These are phyloP conservation scores for Nakataea oryzae DNA, from an alignment of 2,329 filamentous ascomycete genomes.

Conservation along the genomic window DNA sequence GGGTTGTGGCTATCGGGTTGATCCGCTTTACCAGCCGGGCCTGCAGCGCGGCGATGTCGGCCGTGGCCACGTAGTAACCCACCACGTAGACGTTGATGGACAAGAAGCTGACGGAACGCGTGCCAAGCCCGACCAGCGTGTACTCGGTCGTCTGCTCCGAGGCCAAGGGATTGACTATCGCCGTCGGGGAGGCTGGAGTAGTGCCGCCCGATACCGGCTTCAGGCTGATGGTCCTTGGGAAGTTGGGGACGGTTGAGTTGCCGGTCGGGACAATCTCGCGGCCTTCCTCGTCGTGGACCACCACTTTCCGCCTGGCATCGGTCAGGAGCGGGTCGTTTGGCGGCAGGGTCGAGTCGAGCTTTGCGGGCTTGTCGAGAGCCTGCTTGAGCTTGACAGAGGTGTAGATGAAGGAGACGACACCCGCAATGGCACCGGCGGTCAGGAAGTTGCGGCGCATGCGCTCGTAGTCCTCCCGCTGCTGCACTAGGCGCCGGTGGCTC, in stretches of 20 bases:
- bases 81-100: constrained; percentile 90
- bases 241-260: constrained; percentile 67
- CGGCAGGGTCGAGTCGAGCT: constrained; percentile 31
- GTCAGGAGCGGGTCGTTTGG: constrained; percentile 34
- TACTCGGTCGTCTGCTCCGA: constrained; percentile 49
- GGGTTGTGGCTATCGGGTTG: constrained; percentile 67
- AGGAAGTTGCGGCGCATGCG: constrained; percentile 40
- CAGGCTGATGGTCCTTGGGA: constrained; percentile 63
- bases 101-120: constrained; percentile 83
- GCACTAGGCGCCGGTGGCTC: constrained; percentile 36
- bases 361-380: constrained; percentile 19
- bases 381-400: constrained; percentile 40
- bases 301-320: constrained; percentile 42
- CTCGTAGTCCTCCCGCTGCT: constrained; percentile 37
- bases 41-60: constrained; percentile 75
- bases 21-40: constrained; percentile 64
- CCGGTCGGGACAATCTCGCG: constrained; percentile 71
- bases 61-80: constrained; percentile 79
- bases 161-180: constrained; percentile 9
- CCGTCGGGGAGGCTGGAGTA: constrained; percentile 8
- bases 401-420: constrained; percentile 38
- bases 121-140: constrained; percentile 77
- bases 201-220: constrained; percentile 26
- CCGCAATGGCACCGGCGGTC: constrained; percentile 36
- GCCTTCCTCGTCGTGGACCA: constrained; percentile 57